phyloP scores from a whole-genome alignment of 1,284 basidiomycete genomes.

The Sphagnurus paluster region DNA sequence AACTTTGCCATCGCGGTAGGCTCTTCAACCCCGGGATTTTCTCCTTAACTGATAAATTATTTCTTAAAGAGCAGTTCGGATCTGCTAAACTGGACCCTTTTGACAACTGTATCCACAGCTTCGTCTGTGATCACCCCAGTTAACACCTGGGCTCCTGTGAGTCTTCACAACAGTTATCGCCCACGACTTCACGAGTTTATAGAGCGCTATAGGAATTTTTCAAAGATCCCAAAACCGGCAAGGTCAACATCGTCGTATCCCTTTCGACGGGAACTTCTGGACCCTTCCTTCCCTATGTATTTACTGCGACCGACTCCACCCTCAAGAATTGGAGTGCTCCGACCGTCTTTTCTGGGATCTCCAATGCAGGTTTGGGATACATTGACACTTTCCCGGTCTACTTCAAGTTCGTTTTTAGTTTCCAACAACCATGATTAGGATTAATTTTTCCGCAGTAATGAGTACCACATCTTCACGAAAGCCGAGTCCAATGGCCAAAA shows the following conservation, averaged over 20 bases:
- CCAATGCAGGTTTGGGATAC: constrained; percentile 35
- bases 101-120: constrained; percentile 30
- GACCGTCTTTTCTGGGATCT: constrained; percentile 33
- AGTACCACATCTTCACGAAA: constrained; percentile 35
- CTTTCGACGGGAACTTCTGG: constrained; percentile 36
- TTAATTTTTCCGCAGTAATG: too few relatives aligned
- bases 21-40: not conserved
- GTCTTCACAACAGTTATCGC: too few relatives aligned
- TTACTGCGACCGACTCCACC: constrained; percentile 31
- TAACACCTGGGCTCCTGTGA: constrained; percentile 36
- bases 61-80: constrained; percentile 30
- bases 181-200: too few relatives aligned
- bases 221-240: constrained; percentile 33
- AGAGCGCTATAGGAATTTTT: constrained; percentile 42
- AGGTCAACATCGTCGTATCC: constrained; percentile 33
- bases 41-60: not conserved
- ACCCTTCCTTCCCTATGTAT: constrained; percentile 35
- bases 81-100: constrained; percentile 28
- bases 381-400: constrained; percentile 37
- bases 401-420: constrained; percentile 24
- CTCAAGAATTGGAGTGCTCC: constrained; percentile 31
- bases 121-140: constrained; percentile 32
- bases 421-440: not conserved
- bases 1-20: constrained; percentile 35
- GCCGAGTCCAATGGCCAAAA: constrained; percentile 34